These are phyloP conservation scores for Ophiostoma ulmi DNA, from an alignment of 2,329 filamentous ascomycete species.

Conservation along the genomic window DNA sequence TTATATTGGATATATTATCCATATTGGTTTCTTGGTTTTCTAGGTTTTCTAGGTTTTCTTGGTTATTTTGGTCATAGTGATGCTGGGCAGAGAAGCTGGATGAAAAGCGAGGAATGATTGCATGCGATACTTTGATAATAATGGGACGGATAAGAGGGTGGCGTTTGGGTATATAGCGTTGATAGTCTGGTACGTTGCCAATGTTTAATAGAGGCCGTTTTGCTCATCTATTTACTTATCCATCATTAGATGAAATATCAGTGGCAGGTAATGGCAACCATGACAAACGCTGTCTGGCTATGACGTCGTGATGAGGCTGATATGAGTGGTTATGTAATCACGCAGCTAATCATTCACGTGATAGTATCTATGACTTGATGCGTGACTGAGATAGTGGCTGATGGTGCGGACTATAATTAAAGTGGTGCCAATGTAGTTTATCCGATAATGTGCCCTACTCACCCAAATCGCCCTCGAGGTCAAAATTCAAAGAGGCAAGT, in stretches of 20 bases:
- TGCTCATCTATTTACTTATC: too few species aligned
- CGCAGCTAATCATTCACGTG: not conserved
- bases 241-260: too few species aligned
- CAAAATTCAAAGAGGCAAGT: conserved; percentile 12
- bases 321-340: too few species aligned
- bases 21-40: too few species aligned
- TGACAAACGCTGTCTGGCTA: too few species aligned
- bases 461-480: conserved; percentile 4
- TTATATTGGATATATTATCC: not conserved
- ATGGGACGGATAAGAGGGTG: not conserved
- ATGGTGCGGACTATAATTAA: not conserved
- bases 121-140: not conserved
- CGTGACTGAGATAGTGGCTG: not conserved
- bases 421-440: not conserved
- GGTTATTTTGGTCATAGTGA: too few species aligned
- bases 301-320: too few species aligned
- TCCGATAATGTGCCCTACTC: conserved; percentile 21
- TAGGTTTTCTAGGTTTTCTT: too few species aligned
- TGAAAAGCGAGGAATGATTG: too few species aligned
- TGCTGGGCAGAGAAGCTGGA: too few species aligned
- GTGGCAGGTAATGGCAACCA: too few species aligned
- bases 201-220: not conserved
- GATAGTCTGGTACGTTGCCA: not conserved
- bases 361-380: not conserved
- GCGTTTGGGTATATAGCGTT: conserved; percentile 2